Evolutionary conservation across 2,329 filamentous ascomycete genomes (phyloP).

Genomic region (Colletotrichum sp.): DNA sequence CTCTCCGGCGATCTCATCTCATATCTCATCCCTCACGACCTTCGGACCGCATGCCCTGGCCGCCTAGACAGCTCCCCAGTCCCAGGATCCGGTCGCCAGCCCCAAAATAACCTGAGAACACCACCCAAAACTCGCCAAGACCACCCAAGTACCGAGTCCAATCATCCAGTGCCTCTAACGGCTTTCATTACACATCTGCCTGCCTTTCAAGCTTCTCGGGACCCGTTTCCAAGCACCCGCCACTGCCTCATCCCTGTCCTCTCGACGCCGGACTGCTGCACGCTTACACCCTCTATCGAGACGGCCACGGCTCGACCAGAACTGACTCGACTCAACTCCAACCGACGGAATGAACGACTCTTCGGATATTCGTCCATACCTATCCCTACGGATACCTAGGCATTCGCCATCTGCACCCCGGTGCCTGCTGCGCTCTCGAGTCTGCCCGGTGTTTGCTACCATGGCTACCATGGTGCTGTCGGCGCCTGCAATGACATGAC

Average conservation of each 20-base stretch:
- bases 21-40: not conserved
- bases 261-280: not conserved
- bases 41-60: not conserved
- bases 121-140: slow-evolving; percentile 15
- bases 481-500: slow-evolving; percentile 2
- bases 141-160: slow-evolving; percentile 14
- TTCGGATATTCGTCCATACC: not conserved
- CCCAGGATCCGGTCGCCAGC: not conserved
- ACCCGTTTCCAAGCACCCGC: not conserved
- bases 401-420: not conserved
- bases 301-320: not conserved
- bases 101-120: slow-evolving; percentile 7
- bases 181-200: not conserved
- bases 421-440: not conserved
- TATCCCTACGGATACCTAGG: not conserved
- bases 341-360: not conserved
- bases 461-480: not conserved
- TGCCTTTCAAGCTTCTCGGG: slow-evolving; percentile 13
- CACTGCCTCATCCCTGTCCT: not conserved
- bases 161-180: slow-evolving; percentile 3
- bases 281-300: not conserved
- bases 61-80: not conserved
- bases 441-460: not conserved
- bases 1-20: not conserved
- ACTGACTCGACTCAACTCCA: not conserved